Conservation (phyloP, 2,329 filamentous ascomycete species). For the Akanthomyces dipterigenus region DNA sequence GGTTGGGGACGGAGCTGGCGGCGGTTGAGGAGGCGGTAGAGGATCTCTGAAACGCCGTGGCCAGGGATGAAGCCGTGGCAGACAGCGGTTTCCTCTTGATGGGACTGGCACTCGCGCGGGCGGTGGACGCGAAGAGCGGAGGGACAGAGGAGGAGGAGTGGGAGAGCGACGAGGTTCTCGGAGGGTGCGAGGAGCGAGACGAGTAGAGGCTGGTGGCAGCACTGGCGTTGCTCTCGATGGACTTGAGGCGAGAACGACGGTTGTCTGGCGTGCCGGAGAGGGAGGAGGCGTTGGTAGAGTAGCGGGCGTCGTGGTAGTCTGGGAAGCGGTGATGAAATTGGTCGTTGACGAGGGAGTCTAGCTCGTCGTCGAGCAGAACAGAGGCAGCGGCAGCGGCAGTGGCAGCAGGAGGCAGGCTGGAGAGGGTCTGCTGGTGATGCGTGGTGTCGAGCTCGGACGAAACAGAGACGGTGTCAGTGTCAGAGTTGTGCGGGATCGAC, state of each 20-base stretch:
- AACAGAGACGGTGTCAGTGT: conserved; percentile 32
- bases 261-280: not conserved
- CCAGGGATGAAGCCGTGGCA: conserved; percentile 44
- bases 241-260: conserved; percentile 6
- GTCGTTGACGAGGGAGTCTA: conserved; percentile 3
- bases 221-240: conserved; percentile 13
- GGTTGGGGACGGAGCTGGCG: conserved; percentile 1
- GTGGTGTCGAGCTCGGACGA: conserved; percentile 1
- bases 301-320: conserved; percentile 4
- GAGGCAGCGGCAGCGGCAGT: not conserved
- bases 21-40: conserved; percentile 23
- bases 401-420: not conserved
- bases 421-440: not conserved
- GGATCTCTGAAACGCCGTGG: conserved; percentile 26
- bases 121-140: conserved; percentile 9
- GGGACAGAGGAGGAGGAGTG: conserved; percentile 10
- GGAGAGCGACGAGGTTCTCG: conserved; percentile 12
- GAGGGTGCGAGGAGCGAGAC: conserved; percentile 22
- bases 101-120: conserved; percentile 18
- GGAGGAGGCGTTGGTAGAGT: not conserved
- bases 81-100: conserved; percentile 58
- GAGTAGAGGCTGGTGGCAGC: conserved; percentile 15
- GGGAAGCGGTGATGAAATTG: conserved; percentile 3
- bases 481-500: conserved; percentile 13
- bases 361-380: not conserved